Conservation (phyloP, 306 rosid species). For the Trichosanthes truncata region DNA sequence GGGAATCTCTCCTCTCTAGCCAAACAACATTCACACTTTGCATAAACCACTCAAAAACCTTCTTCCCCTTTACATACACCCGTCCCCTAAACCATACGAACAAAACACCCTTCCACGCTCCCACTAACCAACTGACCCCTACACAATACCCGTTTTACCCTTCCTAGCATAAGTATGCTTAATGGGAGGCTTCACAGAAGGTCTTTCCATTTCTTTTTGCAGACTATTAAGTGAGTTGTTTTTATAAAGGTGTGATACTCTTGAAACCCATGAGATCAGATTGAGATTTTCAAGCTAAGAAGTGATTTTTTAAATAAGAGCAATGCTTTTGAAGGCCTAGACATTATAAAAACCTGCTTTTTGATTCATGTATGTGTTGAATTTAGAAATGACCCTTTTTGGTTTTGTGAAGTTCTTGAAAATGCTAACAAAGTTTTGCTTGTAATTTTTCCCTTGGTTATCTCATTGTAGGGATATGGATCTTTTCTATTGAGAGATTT, state of each 20-base stretch:
- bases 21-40: too few relatives aligned
- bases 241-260: neutral
- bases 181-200: too few relatives aligned
- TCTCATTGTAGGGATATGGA: conserved; percentile 67
- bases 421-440: neutral
- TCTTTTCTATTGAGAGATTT: conserved; percentile 79
- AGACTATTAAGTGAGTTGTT: neutral
- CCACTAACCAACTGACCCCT: too few relatives aligned
- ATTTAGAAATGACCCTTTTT: neutral
- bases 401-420: neutral
- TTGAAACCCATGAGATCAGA: neutral
- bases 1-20: too few relatives aligned
- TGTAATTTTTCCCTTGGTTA: conserved; percentile 3
- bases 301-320: neutral
- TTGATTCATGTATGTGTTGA: neutral
- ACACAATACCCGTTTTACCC: too few relatives aligned
- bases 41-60: too few relatives aligned
- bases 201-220: neutral
- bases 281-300: neutral
- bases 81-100: too few relatives aligned
- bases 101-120: too few relatives aligned
- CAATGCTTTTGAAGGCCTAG: neutral
- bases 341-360: neutral
- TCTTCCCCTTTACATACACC: too few relatives aligned
- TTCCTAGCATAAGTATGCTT: too few relatives aligned